Conservation (phyloP, 805 yeast genomes). For the Yarrowia deformans region DNA sequence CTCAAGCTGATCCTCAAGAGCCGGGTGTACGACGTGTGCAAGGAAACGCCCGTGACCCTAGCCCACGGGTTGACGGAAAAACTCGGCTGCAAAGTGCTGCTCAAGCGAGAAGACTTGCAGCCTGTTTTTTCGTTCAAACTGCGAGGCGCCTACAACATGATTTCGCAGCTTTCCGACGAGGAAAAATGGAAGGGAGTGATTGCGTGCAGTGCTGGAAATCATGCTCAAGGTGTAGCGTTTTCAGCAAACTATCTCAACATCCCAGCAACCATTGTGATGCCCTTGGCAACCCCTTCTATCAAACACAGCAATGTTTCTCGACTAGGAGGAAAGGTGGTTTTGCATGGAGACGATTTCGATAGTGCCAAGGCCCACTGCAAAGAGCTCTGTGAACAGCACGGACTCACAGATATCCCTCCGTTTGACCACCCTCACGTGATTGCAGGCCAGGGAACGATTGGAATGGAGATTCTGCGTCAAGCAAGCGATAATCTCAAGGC, state of each 20-base stretch:
- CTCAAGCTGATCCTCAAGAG: slow-evolving; percentile 89
- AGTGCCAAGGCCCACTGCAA: slow-evolving; percentile 92
- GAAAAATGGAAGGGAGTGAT: slow-evolving; percentile 83
- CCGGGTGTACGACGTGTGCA: slow-evolving; percentile 91
- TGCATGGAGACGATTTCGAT: slow-evolving; percentile 93
- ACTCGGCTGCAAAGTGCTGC: slow-evolving; percentile 73
- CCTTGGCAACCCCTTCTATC: slow-evolving; percentile 94
- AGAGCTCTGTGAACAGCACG: slow-evolving; percentile 70
- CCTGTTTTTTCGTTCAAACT: slow-evolving; percentile 97
- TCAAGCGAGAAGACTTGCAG: slow-evolving; percentile 90
- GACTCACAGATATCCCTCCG: slow-evolving; percentile 93
- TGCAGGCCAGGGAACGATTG: slow-evolving; percentile 99
- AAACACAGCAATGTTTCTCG: slow-evolving; percentile 91
- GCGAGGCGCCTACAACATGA: slow-evolving; percentile 98
- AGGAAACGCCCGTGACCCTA: slow-evolving; percentile 82
- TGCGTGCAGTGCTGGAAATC: slow-evolving; percentile 99
- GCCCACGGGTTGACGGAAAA: slow-evolving; percentile 79
- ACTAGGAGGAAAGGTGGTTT: slow-evolving; percentile 91
- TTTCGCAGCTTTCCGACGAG: slow-evolving; percentile 73
- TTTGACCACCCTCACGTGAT: slow-evolving; percentile 97
- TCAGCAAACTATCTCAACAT: slow-evolving; percentile 85
- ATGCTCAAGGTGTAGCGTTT: slow-evolving; percentile 98
- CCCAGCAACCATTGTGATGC: slow-evolving; percentile 98
- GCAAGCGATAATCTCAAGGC: slow-evolving; percentile 81
- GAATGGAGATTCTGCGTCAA: slow-evolving; percentile 90